A percentile compares a stretch with the other conserved stretches of the same genome.
Conservation (phyloP, 768 basidiomycete species). For the Piloderma croceum region DNA sequence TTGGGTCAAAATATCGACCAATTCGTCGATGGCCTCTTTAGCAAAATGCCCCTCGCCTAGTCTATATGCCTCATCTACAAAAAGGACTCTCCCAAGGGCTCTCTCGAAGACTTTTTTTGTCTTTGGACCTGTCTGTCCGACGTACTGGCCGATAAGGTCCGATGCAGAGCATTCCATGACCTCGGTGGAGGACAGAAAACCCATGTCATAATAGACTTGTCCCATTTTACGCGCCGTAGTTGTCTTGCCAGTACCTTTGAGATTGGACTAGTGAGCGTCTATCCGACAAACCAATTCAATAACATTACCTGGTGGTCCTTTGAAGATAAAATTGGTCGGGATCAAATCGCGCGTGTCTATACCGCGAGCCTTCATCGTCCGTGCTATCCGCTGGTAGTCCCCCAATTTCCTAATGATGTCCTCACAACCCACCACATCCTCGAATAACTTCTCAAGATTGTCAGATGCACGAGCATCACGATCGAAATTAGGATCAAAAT, state of each 20-base stretch:
- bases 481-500: slow-evolving; percentile 61
- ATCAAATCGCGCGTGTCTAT: slow-evolving; percentile 45
- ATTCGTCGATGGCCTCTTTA: slow-evolving; percentile 42
- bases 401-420: slow-evolving; percentile 44
- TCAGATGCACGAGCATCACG: slow-evolving; percentile 40
- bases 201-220: slow-evolving; percentile 60
- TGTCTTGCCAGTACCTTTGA: slow-evolving; percentile 57
- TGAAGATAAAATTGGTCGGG: slow-evolving; percentile 54
- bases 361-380: slow-evolving; percentile 33
- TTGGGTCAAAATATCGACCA: slow-evolving; percentile 39
- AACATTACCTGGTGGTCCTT: slow-evolving; percentile 42
- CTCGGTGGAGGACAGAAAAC: slow-evolving; percentile 37
- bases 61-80: slow-evolving; percentile 43
- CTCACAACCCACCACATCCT: slow-evolving; percentile 58
- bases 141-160: slow-evolving; percentile 63
- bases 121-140: slow-evolving; percentile 70
- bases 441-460: slow-evolving; percentile 53
- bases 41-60: slow-evolving; percentile 38
- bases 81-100: slow-evolving; percentile 36
- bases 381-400: slow-evolving; percentile 49
- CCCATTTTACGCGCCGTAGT: slow-evolving; percentile 59
- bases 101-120: slow-evolving; percentile 47
- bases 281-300: slow-evolving; percentile 3
- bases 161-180: slow-evolving; percentile 46
- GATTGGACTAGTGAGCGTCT: background rate